These are phyloP conservation scores for Zhuliangozyma blackwelliae DNA, from an alignment of 1,139 yeast genomes.

Conservation along the genomic window DNA sequence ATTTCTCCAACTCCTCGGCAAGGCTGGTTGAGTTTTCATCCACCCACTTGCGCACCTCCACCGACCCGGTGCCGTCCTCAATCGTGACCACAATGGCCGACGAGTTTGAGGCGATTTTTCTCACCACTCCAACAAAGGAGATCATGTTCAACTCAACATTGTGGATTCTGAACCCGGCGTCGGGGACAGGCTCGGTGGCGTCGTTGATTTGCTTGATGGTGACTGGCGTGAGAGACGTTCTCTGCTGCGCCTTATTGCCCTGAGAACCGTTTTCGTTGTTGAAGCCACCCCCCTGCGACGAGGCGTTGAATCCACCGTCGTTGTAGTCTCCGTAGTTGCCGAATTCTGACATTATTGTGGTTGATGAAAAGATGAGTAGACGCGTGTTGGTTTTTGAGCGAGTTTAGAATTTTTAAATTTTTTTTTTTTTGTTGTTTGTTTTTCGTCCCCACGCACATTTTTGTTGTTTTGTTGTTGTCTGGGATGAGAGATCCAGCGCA, in stretches of 20 bases:
- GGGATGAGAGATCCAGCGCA: no score
- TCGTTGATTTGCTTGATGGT: conserved; percentile 76
- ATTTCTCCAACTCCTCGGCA: conserved; percentile 34
- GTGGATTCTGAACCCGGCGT: conserved; percentile 68
- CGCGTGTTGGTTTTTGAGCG: no score
- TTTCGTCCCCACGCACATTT: no score
- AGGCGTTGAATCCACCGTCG: conserved; percentile 29
- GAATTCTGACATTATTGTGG: conserved; percentile 16
- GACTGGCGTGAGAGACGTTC: conserved; percentile 66
- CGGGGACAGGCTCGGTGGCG: conserved; percentile 62
- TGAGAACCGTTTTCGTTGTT: conserved; percentile 27
- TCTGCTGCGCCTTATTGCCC: conserved; percentile 23
- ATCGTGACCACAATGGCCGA: conserved; percentile 53
- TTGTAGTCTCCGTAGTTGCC: conserved; percentile 18
- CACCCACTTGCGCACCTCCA: conserved; percentile 69
- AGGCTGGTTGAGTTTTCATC: conserved; percentile 44
- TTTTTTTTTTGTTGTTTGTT: not conserved
- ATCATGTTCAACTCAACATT: conserved; percentile 60
- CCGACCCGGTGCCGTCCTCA: conserved; percentile 84
- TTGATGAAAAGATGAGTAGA: no score
- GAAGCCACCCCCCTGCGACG: conserved; percentile 31
- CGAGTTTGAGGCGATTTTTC: conserved; percentile 54
- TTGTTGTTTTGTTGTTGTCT: not conserved
- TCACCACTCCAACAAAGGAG: conserved; percentile 61
- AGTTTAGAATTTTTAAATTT: no score